Evolutionary conservation across 129 eudicot species (phyloP), one percentile per base, ranked within the genome.

Genomic region (Mikania micrantha): DNA sequence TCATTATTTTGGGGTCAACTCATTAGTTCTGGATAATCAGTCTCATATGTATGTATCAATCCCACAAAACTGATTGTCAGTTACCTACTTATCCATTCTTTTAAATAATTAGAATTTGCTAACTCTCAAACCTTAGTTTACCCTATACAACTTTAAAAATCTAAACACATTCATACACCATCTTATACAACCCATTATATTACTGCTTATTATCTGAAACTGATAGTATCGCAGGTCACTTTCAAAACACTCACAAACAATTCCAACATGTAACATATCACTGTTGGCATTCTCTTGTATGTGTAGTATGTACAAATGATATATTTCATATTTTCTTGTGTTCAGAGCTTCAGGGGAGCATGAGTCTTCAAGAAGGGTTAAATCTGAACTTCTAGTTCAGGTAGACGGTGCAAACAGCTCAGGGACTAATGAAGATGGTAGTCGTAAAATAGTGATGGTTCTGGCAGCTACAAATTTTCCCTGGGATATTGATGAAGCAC

Each of bases 401-500:
- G 93, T 91, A 19, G 96, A 91, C 54, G 96, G 96, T 66, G 98
- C 86, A 52, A 89, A 68, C 78, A 85, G 80, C 31, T 68, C 96
- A 29, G 65, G 81, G 59, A 84, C 98, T 16, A 90, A 87, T 78
- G 98, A 89, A 86, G 96, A 93, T 21, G 96, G 96, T n/a, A 83
- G 95, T 39, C 98, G 98, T 59, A 93, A 93, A 76, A 82, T 93
- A 17, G 95, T 93, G 47, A 93, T 93, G 98, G 98, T 88, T 73
- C 74, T 93, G 76, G 98, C 98, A 3, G 98, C 98, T 67, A 93
- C 98, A 25, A 93, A 93, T 78, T 93, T 93, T 70, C 98, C 98
- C 4, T 93, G 98, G 98, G 98, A 93, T 79, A 93, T 93, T 41
- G 98, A 93, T 67, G 98, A 93, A 82, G 98, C 98, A 67, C 76